These are phyloP conservation scores for Colletotrichum sidae DNA, from an alignment of 2,329 filamentous ascomycete genomes.

Conservation along the genomic window DNA sequence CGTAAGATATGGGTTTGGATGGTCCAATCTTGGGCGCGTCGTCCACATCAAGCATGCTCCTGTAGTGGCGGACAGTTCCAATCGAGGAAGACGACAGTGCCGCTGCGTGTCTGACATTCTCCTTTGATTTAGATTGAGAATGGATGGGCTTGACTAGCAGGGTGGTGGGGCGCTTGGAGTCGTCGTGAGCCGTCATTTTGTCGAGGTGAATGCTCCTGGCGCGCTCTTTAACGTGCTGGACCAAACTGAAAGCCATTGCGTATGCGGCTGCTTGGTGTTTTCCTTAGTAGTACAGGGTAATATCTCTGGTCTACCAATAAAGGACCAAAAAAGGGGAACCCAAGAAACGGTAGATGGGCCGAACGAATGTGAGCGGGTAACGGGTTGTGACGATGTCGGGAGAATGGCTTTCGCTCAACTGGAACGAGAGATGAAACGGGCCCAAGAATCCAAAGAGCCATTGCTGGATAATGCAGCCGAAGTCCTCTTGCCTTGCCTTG, in stretches of 20 bases:
- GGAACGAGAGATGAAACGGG: slow-evolving; percentile 20
- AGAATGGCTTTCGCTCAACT: slow-evolving; percentile 41
- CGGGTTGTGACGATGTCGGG: slow-evolving; percentile 42
- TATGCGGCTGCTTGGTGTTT: slow-evolving; percentile 42
- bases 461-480: slow-evolving; percentile 1
- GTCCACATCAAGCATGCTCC: slow-evolving; percentile 67
- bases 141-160: slow-evolving; percentile 29
- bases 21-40: slow-evolving; percentile 58
- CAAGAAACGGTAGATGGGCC: slow-evolving; percentile 60
- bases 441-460: background rate
- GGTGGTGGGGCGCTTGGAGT: slow-evolving; percentile 48
- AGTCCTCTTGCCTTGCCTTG: slow-evolving; percentile 37
- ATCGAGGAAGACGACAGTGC: slow-evolving; percentile 28
- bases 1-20: slow-evolving; percentile 57
- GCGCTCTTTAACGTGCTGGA: slow-evolving; percentile 57
- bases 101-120: slow-evolving; percentile 26
- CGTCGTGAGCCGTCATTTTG: slow-evolving; percentile 38
- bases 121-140: slow-evolving; percentile 38
- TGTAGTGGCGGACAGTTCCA: slow-evolving; percentile 50
- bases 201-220: slow-evolving; percentile 64
- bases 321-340: slow-evolving; percentile 50
- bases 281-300: slow-evolving; percentile 45
- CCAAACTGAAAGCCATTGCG: slow-evolving; percentile 56
- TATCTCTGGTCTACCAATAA: slow-evolving; percentile 46
- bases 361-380: slow-evolving; percentile 52